A percentile compares a stretch with the other conserved stretches of the same genome.
These are phyloP conservation scores for Dipteronia dyeriana DNA, from an alignment of 345 rosid genomes.

Conservation along the genomic window DNA sequence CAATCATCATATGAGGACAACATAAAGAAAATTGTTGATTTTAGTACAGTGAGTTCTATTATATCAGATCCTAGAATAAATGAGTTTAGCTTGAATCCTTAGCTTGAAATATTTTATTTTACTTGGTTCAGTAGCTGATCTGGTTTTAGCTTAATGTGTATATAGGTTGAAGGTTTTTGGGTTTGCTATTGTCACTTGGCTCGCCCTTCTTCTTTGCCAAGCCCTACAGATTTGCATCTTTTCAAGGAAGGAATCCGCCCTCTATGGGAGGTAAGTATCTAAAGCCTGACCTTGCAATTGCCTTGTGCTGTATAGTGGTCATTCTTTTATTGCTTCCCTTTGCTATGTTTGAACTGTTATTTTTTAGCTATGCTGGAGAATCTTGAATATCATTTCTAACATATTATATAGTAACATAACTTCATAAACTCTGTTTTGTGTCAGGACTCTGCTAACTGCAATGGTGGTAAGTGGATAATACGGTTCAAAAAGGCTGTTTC, in stretches of 20 bases:
- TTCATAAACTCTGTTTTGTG: constrained; percentile 21
- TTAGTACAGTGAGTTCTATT: constrained; percentile 69
- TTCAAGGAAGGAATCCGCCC: constrained; percentile 95
- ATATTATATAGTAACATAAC: not conserved
- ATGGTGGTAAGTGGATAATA: constrained; percentile 98
- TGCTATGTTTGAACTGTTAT: not conserved
- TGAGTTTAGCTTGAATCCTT: constrained; percentile 5
- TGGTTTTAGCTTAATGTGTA: constrained; percentile 1
- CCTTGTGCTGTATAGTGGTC: not conserved
- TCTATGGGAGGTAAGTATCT: constrained; percentile 76
- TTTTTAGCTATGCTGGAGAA: not conserved
- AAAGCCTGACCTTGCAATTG: constrained; percentile 12
- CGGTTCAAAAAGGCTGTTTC: constrained; percentile 91
- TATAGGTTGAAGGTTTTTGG: constrained; percentile 90
- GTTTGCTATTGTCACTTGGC: constrained; percentile 90
- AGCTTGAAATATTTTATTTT: not conserved
- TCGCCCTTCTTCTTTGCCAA: constrained; percentile 83
- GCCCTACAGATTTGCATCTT: constrained; percentile 91
- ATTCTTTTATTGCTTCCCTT: not conserved
- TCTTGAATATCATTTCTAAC: not conserved
- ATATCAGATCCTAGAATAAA: not conserved
- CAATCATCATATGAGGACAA: constrained; percentile 95
- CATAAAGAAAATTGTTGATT: constrained; percentile 89
- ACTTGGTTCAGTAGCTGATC: constrained; percentile 17
- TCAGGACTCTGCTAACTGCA: constrained; percentile 92